phyloP scores from a whole-genome alignment of 2,329 filamentous ascomycete species.

The Fusarium foetens region DNA sequence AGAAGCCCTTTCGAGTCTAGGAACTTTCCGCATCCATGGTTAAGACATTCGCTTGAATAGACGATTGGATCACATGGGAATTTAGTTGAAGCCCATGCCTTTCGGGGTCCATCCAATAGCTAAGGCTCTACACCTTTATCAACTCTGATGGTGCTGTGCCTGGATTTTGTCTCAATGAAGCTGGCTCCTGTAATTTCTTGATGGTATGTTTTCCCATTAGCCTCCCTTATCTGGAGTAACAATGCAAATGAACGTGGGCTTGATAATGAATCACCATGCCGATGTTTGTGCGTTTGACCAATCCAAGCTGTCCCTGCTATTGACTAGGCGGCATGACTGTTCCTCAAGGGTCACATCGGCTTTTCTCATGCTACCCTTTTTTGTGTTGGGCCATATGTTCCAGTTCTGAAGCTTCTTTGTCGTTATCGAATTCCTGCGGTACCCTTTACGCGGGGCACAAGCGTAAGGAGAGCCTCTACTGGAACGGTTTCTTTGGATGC shows the following conservation, averaged over 20 bases:
- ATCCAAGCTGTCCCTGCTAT: constrained; percentile 14
- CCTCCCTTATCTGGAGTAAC: constrained; percentile 32
- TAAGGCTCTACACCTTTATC: constrained; percentile 16
- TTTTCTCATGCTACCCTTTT: constrained; percentile 27
- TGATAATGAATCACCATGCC: constrained; percentile 40
- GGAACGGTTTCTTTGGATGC: constrained; percentile 8
- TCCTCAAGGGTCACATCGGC: constrained; percentile 25
- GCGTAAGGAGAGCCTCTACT: constrained; percentile 2
- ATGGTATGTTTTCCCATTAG: constrained; percentile 27
- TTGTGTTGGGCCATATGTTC: constrained; percentile 22
- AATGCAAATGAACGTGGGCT: constrained; percentile 8
- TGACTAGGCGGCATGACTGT: constrained; percentile 20
- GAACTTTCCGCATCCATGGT: constrained; percentile 23
- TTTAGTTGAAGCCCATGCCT: constrained; percentile 18
- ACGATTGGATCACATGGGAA: constrained; percentile 29
- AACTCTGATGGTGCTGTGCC: constrained; percentile 6
- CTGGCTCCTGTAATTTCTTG: constrained; percentile 15
- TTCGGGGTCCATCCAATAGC: constrained; percentile 23
- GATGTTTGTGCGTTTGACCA: constrained; percentile 1
- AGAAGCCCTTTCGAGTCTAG: constrained; percentile 18
- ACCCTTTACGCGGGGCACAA: not conserved
- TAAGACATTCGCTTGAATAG: constrained; percentile 15
- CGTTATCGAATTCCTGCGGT: constrained; percentile 28
- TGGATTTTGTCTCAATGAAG: constrained; percentile 15
- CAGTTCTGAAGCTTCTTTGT: constrained; percentile 13